Conservation (phyloP, 805 yeast species). For the Cyberlindnera subsufficiens region DNA sequence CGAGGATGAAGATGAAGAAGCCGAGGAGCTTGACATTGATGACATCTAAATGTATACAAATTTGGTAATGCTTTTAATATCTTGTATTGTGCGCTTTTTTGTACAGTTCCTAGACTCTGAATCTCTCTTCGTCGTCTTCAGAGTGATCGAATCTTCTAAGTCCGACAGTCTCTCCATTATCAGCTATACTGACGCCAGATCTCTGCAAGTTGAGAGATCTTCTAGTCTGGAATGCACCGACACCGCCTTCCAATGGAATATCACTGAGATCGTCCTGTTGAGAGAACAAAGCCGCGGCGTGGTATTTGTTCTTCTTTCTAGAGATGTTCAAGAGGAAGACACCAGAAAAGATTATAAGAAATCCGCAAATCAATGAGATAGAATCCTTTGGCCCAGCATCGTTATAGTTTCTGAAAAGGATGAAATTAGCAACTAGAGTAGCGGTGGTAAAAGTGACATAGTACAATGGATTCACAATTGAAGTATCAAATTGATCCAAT, state of each 20-base stretch:
- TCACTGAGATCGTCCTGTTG: constrained; percentile 51
- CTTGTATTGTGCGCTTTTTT: neutral
- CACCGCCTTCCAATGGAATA: constrained; percentile 80
- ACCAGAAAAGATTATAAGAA: constrained; percentile 81
- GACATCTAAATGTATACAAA: constrained; percentile 55
- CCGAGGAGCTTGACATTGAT: constrained; percentile 79
- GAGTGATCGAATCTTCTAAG: constrained; percentile 47
- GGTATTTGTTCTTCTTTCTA: constrained; percentile 53
- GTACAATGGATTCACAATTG: constrained; percentile 85
- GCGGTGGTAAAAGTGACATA: constrained; percentile 90
- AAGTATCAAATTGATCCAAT: constrained; percentile 86
- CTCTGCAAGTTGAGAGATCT: constrained; percentile 67
- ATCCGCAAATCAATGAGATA: constrained; percentile 78
- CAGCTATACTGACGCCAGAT: constrained; percentile 26
- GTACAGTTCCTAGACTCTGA: constrained; percentile 14
- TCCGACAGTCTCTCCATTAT: constrained; percentile 44
- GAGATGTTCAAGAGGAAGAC: constrained; percentile 79
- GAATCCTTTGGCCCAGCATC: constrained; percentile 76
- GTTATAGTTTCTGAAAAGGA: constrained; percentile 81
- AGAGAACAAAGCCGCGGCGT: constrained; percentile 29
- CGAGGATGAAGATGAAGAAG: constrained; percentile 68
- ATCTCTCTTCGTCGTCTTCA: constrained; percentile 27
- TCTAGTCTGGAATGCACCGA: constrained; percentile 72
- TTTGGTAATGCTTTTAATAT: neutral
- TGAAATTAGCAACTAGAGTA: constrained; percentile 79